Percentiles rank a stretch among this genome's conserved stretches.
Evolutionary conservation across 768 basidiomycete genomes (phyloP).

Genomic region (Lyophyllum atratum): DNA sequence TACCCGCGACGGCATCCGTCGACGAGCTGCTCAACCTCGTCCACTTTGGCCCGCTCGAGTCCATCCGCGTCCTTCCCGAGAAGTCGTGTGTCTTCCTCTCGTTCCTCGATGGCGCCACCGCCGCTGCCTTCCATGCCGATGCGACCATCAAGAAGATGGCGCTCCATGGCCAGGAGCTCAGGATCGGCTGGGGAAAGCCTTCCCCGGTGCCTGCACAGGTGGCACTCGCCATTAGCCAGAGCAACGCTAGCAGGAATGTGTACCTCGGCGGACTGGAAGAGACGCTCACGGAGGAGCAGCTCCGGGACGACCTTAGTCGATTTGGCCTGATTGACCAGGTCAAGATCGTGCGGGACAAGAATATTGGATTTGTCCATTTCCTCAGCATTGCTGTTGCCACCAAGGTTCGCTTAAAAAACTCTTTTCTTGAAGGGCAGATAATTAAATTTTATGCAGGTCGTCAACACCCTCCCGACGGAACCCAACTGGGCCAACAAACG

Average conservation of each 20-base stretch:
- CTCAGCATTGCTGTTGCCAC: slow-evolving; percentile 92
- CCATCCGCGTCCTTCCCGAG: slow-evolving; percentile 91
- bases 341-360: slow-evolving; percentile 99
- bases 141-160: slow-evolving; percentile 92
- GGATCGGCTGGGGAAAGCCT: slow-evolving; percentile 99
- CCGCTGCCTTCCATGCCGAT: slow-evolving; percentile 96
- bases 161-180: slow-evolving; percentile 94
- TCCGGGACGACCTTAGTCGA: slow-evolving; percentile 87
- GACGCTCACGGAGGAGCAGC: slow-evolving; percentile 84
- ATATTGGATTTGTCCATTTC: slow-evolving; percentile 99
- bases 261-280: slow-evolving; percentile 95
- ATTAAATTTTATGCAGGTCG: slow-evolving; percentile 59
- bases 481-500: slow-evolving; percentile 94
- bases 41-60: slow-evolving; percentile 96
- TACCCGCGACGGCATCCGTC: slow-evolving; percentile 93
- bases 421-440: slow-evolving; percentile 1
- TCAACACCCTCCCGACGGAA: slow-evolving; percentile 89
- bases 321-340: slow-evolving; percentile 99
- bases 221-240: slow-evolving; percentile 84
- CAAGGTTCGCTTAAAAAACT: slow-evolving; percentile 60
- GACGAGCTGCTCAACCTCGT: slow-evolving; percentile 98
- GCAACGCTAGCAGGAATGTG: slow-evolving; percentile 93
- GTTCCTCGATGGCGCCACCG: slow-evolving; percentile 91
- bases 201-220: slow-evolving; percentile 86
- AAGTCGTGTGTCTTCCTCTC: slow-evolving; percentile 98